Evolutionary conservation across 2,329 filamentous ascomycete genomes (phyloP).

Genomic region (Fusarium torreyae): DNA sequence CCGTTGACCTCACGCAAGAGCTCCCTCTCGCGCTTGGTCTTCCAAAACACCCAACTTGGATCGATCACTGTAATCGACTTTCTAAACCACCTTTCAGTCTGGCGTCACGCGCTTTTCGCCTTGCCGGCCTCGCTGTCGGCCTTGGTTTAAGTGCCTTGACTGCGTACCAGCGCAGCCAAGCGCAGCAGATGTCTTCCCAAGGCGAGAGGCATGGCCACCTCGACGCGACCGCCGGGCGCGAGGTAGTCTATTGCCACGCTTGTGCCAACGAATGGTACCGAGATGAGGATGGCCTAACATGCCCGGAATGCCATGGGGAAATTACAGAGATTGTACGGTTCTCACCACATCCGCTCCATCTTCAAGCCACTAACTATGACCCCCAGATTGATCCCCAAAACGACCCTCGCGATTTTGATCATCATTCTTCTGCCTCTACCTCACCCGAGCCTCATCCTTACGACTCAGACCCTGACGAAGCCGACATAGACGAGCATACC

Average conservation of each 20-base stretch:
- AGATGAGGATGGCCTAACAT: conserved; percentile 77
- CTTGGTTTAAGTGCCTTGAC: conserved; percentile 71
- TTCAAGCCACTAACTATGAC: conserved; percentile 34
- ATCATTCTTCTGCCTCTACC: conserved; percentile 49
- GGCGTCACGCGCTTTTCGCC: conserved; percentile 70
- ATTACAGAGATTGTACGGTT: conserved; percentile 86
- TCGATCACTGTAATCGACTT: conserved; percentile 14
- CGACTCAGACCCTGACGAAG: conserved; percentile 71
- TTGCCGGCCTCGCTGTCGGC: conserved; percentile 70
- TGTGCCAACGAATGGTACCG: conserved; percentile 87
- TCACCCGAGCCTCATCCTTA: conserved; percentile 51
- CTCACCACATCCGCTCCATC: background rate
- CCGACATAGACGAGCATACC: conserved; percentile 70
- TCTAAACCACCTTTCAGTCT: conserved; percentile 58
- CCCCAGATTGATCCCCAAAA: conserved; percentile 67
- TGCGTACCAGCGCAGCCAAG: conserved; percentile 66
- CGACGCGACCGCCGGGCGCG: conserved; percentile 67
- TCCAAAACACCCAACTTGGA: conserved; percentile 4
- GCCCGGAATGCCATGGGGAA: conserved; percentile 83
- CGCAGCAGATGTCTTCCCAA: conserved; percentile 58
- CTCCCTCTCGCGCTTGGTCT: conserved; percentile 13
- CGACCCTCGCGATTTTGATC: conserved; percentile 70
- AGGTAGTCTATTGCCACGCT: conserved; percentile 88
- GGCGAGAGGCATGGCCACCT: conserved; percentile 57
- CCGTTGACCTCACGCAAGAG: conserved; percentile 3